Evolutionary conservation across 2,329 filamentous ascomycete species (phyloP).

Genomic region (Ophiosphaerella narmari): DNA sequence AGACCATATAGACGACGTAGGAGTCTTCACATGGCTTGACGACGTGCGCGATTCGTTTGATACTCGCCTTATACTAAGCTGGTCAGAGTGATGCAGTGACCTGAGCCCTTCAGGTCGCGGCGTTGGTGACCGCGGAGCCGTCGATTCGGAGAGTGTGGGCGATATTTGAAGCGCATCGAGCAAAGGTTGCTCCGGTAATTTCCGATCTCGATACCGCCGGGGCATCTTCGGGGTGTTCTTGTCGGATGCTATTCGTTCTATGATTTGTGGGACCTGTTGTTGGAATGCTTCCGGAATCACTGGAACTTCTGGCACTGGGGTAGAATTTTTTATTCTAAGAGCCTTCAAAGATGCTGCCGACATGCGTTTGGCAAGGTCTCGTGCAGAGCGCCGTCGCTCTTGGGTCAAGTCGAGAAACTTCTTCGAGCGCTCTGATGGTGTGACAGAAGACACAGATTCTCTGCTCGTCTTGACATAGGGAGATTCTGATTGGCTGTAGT

Average conservation of each 20-base stretch:
- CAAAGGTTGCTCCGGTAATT: conserved; percentile 11
- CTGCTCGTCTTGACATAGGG: conserved; percentile 29
- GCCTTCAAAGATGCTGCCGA: conserved; percentile 36
- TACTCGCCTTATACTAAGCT: conserved; percentile 6
- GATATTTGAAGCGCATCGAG: conserved; percentile 16
- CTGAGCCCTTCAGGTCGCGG: conserved; percentile 25
- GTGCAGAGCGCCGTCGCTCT: conserved; percentile 28
- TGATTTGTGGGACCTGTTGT: conserved; percentile 9
- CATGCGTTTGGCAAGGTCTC: conserved; percentile 36
- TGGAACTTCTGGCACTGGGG: conserved; percentile 22
- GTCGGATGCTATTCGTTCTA: conserved; percentile 10
- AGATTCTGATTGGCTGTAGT: conserved; percentile 43
- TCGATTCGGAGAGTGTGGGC: conserved; percentile 9
- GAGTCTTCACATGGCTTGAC: conserved; percentile 16
- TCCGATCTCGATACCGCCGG: conserved; percentile 6
- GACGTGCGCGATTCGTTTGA: conserved; percentile 17
- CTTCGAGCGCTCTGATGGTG: conserved; percentile 34
- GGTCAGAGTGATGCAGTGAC: conserved; percentile 20
- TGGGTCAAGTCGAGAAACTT: conserved; percentile 35
- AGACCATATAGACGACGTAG: conserved; percentile 5
- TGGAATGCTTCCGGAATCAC: conserved; percentile 22
- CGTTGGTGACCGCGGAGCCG: conserved; percentile 18
- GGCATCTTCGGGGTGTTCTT: conserved; percentile 12
- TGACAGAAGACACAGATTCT: conserved; percentile 18
- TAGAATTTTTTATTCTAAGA: conserved; percentile 12